A percentile compares a stretch with the other conserved stretches of the same genome.
Conservation (phyloP, 257 asterid species). For the Solanum etuberosum region DNA sequence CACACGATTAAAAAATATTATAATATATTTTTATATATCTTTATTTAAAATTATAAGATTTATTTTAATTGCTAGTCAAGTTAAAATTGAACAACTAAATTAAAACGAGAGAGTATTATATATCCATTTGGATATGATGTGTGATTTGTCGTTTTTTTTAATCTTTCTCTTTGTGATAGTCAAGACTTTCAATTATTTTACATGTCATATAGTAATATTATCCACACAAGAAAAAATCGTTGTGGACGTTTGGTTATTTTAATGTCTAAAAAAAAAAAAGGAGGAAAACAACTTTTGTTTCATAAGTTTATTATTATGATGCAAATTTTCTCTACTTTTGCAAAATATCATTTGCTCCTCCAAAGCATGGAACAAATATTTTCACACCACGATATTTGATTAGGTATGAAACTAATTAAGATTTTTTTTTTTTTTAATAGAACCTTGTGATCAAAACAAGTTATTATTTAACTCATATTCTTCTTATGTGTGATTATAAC, state of each 20-base stretch:
- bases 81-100: no score
- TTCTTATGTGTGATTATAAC: neutral
- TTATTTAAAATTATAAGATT: no score
- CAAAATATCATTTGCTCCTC: neutral
- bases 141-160: neutral
- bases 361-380: neutral
- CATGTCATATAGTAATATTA: neutral
- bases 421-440: no score
- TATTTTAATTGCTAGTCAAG: no score
- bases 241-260: neutral
- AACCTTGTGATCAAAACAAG: neutral
- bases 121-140: neutral
- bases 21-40: no score
- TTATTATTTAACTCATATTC: no score
- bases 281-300: neutral
- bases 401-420: neutral
- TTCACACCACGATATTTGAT: neutral
- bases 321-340: neutral
- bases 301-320: neutral
- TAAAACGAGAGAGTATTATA: neutral
- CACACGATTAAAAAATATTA: neutral
- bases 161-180: neutral
- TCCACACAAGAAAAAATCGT: neutral
- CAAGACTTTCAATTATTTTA: neutral
- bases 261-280: no score